Evolutionary conservation across 176 grass and related monocot genomes (phyloP).

Genomic region (Musa acuminata): DNA sequence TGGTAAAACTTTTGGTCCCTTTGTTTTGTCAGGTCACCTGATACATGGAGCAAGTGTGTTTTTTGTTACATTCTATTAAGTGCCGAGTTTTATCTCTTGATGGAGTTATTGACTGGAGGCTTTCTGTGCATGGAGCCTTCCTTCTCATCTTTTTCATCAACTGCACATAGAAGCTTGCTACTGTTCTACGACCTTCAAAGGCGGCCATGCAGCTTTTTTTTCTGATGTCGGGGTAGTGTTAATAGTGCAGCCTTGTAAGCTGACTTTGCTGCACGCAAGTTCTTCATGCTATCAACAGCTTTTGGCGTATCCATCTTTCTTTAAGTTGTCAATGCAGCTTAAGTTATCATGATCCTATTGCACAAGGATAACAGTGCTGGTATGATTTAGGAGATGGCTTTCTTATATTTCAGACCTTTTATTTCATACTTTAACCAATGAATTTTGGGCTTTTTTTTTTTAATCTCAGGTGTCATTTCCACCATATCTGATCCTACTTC

Average conservation of each 20-base stretch:
- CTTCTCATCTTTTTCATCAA: slow-evolving; percentile 75
- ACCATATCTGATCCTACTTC: too few relatives aligned
- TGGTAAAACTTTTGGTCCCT: slow-evolving; percentile 18
- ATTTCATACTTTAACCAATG: slow-evolving; percentile 6
- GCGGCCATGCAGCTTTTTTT: slow-evolving; percentile 38
- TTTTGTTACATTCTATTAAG: slow-evolving; percentile 48
- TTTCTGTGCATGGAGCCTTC: slow-evolving; percentile 72
- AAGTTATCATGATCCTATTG: slow-evolving; percentile 14
- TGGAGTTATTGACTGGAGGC: slow-evolving; percentile 93
- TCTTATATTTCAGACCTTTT: slow-evolving; percentile 5
- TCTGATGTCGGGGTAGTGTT: slow-evolving; percentile 41
- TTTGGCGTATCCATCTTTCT: slow-evolving; percentile 32
- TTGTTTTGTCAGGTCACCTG: slow-evolving; percentile 34
- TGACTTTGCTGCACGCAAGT: slow-evolving; percentile 42
- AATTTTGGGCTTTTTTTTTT: not conserved
- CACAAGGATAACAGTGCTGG: slow-evolving; percentile 26
- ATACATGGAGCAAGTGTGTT: slow-evolving; percentile 73
- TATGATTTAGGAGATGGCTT: slow-evolving; percentile 13
- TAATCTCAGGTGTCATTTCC: not conserved
- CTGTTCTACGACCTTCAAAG: slow-evolving; percentile 19
- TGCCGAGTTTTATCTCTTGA: slow-evolving; percentile 58
- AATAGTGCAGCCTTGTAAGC: slow-evolving; percentile 23
- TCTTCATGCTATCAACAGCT: slow-evolving; percentile 34
- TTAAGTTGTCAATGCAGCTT: slow-evolving; percentile 26
- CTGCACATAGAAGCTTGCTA: slow-evolving; percentile 50